These are phyloP conservation scores for Penicillium longicatenatum DNA, from an alignment of 495 filamentous ascomycete species.

Conservation along the genomic window DNA sequence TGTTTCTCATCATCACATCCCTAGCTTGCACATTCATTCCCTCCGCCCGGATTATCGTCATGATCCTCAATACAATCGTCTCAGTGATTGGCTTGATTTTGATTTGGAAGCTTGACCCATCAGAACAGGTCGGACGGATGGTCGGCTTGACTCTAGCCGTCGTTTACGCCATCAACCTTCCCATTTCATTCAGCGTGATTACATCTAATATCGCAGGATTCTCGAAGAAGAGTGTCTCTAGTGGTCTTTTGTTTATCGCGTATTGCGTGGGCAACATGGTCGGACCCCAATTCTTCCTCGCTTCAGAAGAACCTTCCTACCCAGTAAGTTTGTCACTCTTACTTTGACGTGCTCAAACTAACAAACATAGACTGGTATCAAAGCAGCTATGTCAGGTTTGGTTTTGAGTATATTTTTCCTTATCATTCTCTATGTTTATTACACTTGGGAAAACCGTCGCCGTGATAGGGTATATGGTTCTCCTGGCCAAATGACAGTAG, in stretches of 20 bases:
- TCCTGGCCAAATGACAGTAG: conserved; percentile 22
- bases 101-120: conserved; percentile 57
- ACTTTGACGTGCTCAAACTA: background rate
- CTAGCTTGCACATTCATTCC: conserved; percentile 30
- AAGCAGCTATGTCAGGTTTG: conserved; percentile 30
- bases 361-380: conserved; percentile 30
- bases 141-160: conserved; percentile 56
- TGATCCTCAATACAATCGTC: conserved; percentile 34
- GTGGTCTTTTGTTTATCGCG: conserved; percentile 34
- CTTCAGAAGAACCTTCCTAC: conserved; percentile 36
- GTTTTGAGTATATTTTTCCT: conserved; percentile 29
- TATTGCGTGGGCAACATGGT: conserved; percentile 59
- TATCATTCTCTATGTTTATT: conserved; percentile 28
- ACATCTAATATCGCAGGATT: conserved; percentile 59
- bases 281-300: conserved; percentile 42
- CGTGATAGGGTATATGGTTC: conserved; percentile 29
- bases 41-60: conserved; percentile 33
- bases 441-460: conserved; percentile 28
- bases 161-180: conserved; percentile 56
- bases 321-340: conserved; percentile 21
- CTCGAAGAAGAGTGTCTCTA: conserved; percentile 31
- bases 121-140: conserved; percentile 53
- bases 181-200: conserved; percentile 55
- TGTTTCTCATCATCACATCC: conserved; percentile 34
- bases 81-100: conserved; percentile 59